Conservation (phyloP, 164 flowering plant species). For the Akebia trifoliata region DNA sequence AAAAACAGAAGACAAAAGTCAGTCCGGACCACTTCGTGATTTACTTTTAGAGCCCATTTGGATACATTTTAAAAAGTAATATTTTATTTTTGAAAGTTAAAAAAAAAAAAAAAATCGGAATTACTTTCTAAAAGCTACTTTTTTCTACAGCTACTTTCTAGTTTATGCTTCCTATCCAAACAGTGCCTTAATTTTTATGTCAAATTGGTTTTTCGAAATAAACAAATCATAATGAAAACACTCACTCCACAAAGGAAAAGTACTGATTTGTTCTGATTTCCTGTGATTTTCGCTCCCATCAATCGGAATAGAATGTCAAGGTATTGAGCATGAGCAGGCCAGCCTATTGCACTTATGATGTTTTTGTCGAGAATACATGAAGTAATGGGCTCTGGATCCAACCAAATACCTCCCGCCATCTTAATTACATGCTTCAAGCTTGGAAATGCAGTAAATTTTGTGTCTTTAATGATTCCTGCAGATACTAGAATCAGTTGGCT, state of each 20-base stretch:
- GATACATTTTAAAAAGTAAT: too few species aligned
- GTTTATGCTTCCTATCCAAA: too few species aligned
- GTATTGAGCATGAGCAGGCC: conserved; percentile 31
- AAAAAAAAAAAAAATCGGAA: too few species aligned
- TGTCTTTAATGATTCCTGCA: conserved; percentile 26
- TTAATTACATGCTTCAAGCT: conserved; percentile 27
- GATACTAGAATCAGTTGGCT: conserved; percentile 29
- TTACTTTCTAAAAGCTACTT: too few species aligned
- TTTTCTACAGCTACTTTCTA: too few species aligned
- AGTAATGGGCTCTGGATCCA: conserved; percentile 28
- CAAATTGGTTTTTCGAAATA: too few species aligned
- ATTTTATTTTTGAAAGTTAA: too few species aligned
- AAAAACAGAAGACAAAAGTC: too few species aligned
- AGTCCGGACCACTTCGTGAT: too few species aligned
- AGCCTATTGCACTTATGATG: conserved; percentile 30
- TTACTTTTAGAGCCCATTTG: too few species aligned
- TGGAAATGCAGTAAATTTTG: conserved; percentile 28
- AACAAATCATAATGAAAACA: not conserved
- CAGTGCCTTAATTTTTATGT: too few species aligned
- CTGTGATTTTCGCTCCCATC: conserved; percentile 22
- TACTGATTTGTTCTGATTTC: conserved; percentile 19
- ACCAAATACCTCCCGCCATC: conserved; percentile 30
- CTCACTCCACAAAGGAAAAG: conserved; percentile 30
- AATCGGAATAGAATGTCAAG: conserved; percentile 17
- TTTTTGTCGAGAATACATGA: conserved; percentile 19